These are phyloP conservation scores for Miscanthus lutarioriparius DNA, from an alignment of 176 grass and related monocot genomes.

Conservation along the genomic window DNA sequence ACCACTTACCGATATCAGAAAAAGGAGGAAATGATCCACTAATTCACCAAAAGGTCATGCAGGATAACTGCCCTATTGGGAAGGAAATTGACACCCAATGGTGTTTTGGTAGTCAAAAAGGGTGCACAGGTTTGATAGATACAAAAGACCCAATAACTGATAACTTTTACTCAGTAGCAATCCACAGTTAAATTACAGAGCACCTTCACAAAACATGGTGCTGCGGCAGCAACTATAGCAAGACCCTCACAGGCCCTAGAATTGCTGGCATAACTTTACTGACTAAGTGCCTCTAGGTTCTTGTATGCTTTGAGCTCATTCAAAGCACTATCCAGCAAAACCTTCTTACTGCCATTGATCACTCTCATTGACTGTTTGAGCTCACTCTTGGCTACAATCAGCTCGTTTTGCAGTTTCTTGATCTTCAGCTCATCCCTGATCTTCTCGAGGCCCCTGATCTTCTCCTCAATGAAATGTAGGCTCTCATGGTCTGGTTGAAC, in stretches of 20 bases:
- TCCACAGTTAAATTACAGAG: background rate
- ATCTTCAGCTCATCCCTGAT: constrained; percentile 36
- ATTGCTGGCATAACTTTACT: background rate
- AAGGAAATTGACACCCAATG: background rate
- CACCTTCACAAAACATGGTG: background rate
- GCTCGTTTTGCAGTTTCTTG: constrained; percentile 27
- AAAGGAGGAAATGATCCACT: background rate
- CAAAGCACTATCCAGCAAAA: constrained; percentile 32
- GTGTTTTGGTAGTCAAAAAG: background rate
- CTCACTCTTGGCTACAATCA: constrained; percentile 32
- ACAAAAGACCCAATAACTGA: background rate
- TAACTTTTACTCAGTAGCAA: background rate
- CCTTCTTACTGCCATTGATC: constrained; percentile 36
- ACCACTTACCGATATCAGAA: background rate
- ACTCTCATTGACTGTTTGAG: constrained; percentile 32
- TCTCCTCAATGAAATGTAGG: constrained; percentile 28
- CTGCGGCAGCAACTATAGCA: background rate
- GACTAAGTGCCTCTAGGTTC: constrained; percentile 33
- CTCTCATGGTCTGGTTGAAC: background rate
- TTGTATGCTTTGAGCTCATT: constrained; percentile 37
- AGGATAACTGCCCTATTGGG: background rate
- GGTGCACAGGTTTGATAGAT: background rate
- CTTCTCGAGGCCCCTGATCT: constrained; percentile 32
- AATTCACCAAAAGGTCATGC: constrained; percentile 3
- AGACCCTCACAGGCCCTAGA: background rate